A percentile compares a stretch with the other conserved stretches of the same genome.
Evolutionary conservation across 352 stramenopile species (phyloP).

Genomic region (Phytophthora lateralis): DNA sequence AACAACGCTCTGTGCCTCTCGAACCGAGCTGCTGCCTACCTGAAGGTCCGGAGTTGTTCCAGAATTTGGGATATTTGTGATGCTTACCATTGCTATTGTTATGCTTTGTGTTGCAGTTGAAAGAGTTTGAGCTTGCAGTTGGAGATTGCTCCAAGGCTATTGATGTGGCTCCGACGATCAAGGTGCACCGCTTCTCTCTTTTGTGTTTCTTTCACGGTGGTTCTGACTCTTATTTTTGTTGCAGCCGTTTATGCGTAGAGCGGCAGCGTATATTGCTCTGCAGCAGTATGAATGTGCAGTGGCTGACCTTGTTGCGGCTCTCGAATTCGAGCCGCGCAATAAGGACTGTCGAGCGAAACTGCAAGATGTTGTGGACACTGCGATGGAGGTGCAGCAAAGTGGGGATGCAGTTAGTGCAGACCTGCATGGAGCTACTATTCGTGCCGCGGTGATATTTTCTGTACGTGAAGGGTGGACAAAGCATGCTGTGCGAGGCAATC

Average conservation of each 20-base stretch:
- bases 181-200: slow-evolving; percentile 34
- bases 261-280: slow-evolving; percentile 45
- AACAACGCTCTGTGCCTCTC: slow-evolving; percentile 52
- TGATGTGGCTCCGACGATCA: slow-evolving; percentile 50
- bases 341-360: slow-evolving; percentile 56
- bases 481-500: slow-evolving; percentile 61
- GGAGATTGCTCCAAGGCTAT: slow-evolving; percentile 61
- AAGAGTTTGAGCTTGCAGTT: slow-evolving; percentile 43
- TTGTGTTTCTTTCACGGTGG: neutral
- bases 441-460: slow-evolving; percentile 40
- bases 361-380: slow-evolving; percentile 34
- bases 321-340: slow-evolving; percentile 57
- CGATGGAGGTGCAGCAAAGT: neutral
- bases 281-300: slow-evolving; percentile 34
- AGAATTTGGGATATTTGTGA: neutral
- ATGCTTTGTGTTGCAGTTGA: slow-evolving; percentile 28
- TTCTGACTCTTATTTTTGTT: neutral
- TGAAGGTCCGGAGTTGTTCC: slow-evolving; percentile 47
- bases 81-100: slow-evolving; percentile 4
- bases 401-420: neutral
- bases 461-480: slow-evolving; percentile 52
- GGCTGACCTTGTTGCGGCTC: slow-evolving; percentile 45
- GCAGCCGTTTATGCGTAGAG: slow-evolving; percentile 65
- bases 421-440: slow-evolving; percentile 27
- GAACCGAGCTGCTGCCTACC: slow-evolving; percentile 67